phyloP scores from a whole-genome alignment of 2,329 filamentous ascomycete genomes.

The Dothiorella sarmentorum region DNA sequence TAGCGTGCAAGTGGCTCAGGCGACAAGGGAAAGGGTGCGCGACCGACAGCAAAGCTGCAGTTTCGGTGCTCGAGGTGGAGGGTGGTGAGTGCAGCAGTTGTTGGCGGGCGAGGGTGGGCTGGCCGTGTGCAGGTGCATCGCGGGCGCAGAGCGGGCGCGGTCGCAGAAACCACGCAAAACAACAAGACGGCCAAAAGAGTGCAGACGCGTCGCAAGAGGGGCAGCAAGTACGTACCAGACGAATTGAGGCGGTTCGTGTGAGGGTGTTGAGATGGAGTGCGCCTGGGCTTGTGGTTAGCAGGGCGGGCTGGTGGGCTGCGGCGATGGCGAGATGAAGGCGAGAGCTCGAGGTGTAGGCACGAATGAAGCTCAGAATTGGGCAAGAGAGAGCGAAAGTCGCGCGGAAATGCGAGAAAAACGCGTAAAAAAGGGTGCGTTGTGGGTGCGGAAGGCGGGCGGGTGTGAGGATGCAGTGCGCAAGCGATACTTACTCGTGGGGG shows the following conservation, averaged over 20 bases:
- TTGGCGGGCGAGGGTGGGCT: too few species aligned
- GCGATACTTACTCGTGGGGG: constrained; percentile 16
- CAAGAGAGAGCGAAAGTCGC: constrained; percentile 22
- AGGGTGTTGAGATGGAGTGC: constrained; percentile 1
- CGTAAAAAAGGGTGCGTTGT: constrained; percentile 27
- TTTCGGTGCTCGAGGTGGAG: not conserved
- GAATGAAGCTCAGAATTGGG: constrained; percentile 22
- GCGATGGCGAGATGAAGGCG: constrained; percentile 13
- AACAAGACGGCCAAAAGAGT: constrained; percentile 1
- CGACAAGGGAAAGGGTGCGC: not conserved
- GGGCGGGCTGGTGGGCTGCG: not conserved
- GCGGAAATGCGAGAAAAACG: constrained; percentile 21
- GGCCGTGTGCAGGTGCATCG: constrained; percentile 3
- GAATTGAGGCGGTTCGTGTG: constrained; percentile 25
- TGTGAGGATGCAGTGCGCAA: constrained; percentile 18
- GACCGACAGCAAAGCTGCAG: constrained; percentile 1
- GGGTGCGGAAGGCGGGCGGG: constrained; percentile 27
- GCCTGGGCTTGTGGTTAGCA: constrained; percentile 4
- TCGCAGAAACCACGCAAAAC: constrained; percentile 16
- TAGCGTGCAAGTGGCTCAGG: not conserved
- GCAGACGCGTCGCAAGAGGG: constrained; percentile 9
- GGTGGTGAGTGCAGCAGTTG: not conserved
- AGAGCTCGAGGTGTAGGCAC: constrained; percentile 28
- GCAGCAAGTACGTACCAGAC: constrained; percentile 21
- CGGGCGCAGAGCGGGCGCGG: constrained; percentile 17